Evolutionary conservation across 2,329 filamentous ascomycete species (phyloP).

Genomic region (Trichoderma simmonsii): DNA sequence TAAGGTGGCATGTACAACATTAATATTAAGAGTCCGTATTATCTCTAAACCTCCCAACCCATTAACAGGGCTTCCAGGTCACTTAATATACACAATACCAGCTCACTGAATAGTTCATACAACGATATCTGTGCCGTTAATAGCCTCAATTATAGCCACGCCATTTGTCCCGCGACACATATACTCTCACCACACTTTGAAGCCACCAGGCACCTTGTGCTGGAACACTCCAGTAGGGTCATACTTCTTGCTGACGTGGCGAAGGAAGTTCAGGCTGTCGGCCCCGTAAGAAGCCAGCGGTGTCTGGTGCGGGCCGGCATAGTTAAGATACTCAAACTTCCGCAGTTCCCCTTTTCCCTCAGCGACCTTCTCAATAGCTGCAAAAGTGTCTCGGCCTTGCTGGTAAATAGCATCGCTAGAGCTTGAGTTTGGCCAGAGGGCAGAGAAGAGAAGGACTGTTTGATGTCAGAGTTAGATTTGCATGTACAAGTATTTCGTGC

Average conservation of each 20-base stretch:
- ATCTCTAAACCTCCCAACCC: background rate
- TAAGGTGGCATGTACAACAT: background rate
- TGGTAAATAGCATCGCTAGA: background rate
- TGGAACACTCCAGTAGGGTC: slow-evolving; percentile 35
- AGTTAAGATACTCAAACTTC: slow-evolving; percentile 10
- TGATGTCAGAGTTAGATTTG: background rate
- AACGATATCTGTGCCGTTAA: background rate
- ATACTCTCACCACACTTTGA: slow-evolving; percentile 34
- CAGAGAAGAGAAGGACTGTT: slow-evolving; percentile 5
- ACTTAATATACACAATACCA: background rate
- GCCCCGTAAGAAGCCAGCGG: background rate
- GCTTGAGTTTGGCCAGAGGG: slow-evolving; percentile 4
- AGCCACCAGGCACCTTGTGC: slow-evolving; percentile 24
- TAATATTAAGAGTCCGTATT: background rate
- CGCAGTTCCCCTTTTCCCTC: background rate
- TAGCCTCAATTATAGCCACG: background rate
- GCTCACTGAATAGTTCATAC: background rate
- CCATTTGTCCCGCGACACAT: background rate
- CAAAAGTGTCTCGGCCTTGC: background rate
- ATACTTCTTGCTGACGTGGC: slow-evolving; percentile 29
- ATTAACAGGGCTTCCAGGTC: background rate
- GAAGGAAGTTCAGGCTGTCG: background rate
- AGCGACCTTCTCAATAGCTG: background rate
- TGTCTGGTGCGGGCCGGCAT: background rate
- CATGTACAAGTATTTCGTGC: background rate